These are phyloP conservation scores for Neospora caninum DNA, from an alignment of 169 alveolate genomes.

Conservation along the genomic window DNA sequence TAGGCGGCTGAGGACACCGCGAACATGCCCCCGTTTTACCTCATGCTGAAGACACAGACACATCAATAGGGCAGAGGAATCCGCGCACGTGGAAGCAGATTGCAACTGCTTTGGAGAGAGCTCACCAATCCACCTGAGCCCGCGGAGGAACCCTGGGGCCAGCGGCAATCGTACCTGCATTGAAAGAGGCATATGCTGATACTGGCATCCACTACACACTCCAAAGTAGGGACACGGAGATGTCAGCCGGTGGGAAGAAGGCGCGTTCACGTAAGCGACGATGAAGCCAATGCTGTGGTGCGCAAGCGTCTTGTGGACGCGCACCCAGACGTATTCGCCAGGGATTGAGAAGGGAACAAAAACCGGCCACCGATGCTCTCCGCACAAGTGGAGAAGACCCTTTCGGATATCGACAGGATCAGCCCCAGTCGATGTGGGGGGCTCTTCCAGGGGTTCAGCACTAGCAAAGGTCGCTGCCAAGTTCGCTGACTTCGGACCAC, in stretches of 20 bases:
- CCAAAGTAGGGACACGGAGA: constrained; percentile 25
- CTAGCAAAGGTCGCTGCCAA: background rate
- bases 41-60: background rate
- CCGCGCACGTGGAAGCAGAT: background rate
- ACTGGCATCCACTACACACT: constrained; percentile 36
- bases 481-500: background rate
- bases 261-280: background rate
- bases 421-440: background rate
- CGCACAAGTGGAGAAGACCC: background rate
- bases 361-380: background rate
- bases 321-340: constrained; percentile 29
- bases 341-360: constrained; percentile 14
- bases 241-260: background rate
- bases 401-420: background rate
- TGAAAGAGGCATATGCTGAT: constrained; percentile 33
- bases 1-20: background rate
- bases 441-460: background rate
- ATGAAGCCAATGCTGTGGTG: constrained; percentile 5
- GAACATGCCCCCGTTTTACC: constrained; percentile 3
- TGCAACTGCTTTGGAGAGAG: too few relatives aligned
- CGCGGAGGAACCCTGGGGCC: background rate
- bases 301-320: background rate
- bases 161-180: constrained; percentile 9
- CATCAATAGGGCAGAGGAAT: background rate
- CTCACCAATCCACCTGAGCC: too few relatives aligned